A percentile compares a stretch with the other conserved stretches of the same genome.
Evolutionary conservation across 805 yeast genomes (phyloP).

Genomic region (Metschnikowia henanensis): DNA sequence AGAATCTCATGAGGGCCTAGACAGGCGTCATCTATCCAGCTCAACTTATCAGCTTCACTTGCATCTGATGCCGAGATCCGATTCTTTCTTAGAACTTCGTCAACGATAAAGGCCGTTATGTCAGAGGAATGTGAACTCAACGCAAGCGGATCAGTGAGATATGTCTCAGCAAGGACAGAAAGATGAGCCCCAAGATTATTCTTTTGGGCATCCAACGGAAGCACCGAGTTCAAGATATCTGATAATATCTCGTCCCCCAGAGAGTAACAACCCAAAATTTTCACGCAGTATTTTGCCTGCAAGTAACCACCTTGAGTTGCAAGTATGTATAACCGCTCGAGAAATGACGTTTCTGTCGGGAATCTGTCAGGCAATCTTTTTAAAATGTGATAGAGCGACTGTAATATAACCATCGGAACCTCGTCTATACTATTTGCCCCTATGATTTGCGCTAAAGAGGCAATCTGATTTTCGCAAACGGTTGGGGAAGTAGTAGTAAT

Average conservation of each 20-base stretch:
- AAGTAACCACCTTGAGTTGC: slow-evolving; percentile 53
- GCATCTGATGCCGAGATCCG: slow-evolving; percentile 26
- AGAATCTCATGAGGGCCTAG: slow-evolving; percentile 33
- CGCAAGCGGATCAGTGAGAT: slow-evolving; percentile 45
- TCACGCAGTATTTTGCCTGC: slow-evolving; percentile 66
- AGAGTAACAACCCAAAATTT: slow-evolving; percentile 50
- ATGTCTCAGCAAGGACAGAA: slow-evolving; percentile 59
- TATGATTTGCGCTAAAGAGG: slow-evolving; percentile 45
- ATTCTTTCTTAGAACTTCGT: slow-evolving; percentile 60
- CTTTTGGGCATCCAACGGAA: slow-evolving; percentile 49
- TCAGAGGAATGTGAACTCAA: slow-evolving; percentile 56
- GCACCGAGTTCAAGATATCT: slow-evolving; percentile 40
- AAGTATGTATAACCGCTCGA: slow-evolving; percentile 44
- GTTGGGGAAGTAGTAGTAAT: slow-evolving; percentile 63
- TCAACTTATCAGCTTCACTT: slow-evolving; percentile 24
- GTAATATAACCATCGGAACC: slow-evolving; percentile 31
- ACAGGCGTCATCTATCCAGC: slow-evolving; percentile 49
- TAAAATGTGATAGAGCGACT: slow-evolving; percentile 59
- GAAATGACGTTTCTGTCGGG: slow-evolving; percentile 45
- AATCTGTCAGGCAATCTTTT: slow-evolving; percentile 49
- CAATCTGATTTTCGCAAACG: slow-evolving; percentile 60
- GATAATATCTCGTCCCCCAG: slow-evolving; percentile 41
- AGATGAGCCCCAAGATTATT: slow-evolving; percentile 53
- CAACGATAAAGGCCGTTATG: slow-evolving; percentile 58
- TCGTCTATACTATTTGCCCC: slow-evolving; percentile 19